Conservation (phyloP, 495 filamentous ascomycete species). For the Bathelium albidoporum region DNA sequence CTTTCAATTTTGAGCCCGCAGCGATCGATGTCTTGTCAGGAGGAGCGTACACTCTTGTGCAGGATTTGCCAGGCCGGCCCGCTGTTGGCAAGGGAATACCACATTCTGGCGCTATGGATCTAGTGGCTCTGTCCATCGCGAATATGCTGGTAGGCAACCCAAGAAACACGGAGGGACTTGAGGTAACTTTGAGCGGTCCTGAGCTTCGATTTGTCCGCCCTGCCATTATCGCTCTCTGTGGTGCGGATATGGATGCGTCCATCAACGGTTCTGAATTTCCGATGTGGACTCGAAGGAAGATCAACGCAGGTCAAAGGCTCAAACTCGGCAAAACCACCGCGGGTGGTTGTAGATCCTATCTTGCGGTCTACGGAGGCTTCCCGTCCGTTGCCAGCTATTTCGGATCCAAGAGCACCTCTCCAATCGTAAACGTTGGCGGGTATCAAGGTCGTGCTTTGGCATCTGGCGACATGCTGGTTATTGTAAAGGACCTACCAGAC, state of each 20-base stretch:
- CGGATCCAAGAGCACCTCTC: constrained; percentile 48
- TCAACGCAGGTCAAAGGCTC: constrained; percentile 43
- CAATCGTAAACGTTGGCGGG: constrained; percentile 47
- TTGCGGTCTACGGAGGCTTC: constrained; percentile 50
- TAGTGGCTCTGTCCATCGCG: constrained; percentile 42
- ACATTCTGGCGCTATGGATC: constrained; percentile 47
- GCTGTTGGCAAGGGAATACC: constrained; percentile 42
- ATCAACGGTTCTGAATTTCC: constrained; percentile 38
- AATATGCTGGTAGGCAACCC: constrained; percentile 51
- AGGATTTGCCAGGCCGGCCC: constrained; percentile 50
- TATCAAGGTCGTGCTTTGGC: constrained; percentile 46
- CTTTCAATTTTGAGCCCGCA: constrained; percentile 39
- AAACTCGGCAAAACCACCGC: constrained; percentile 44
- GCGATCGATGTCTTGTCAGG: constrained; percentile 48
- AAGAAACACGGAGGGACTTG: constrained; percentile 41
- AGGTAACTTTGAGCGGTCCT: constrained; percentile 50
- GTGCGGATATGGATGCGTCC: constrained; percentile 39
- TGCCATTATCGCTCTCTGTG: constrained; percentile 43
- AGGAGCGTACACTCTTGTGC: constrained; percentile 47
- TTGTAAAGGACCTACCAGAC: constrained; percentile 27
- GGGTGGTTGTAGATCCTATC: constrained; percentile 46
- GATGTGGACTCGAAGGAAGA: constrained; percentile 45
- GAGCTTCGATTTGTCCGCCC: constrained; percentile 44
- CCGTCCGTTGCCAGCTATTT: constrained; percentile 45
- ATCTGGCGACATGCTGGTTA: constrained; percentile 41